phyloP scores from a whole-genome alignment of 2,329 filamentous ascomycete genomes.

The Lasiodiplodia sp. region DNA sequence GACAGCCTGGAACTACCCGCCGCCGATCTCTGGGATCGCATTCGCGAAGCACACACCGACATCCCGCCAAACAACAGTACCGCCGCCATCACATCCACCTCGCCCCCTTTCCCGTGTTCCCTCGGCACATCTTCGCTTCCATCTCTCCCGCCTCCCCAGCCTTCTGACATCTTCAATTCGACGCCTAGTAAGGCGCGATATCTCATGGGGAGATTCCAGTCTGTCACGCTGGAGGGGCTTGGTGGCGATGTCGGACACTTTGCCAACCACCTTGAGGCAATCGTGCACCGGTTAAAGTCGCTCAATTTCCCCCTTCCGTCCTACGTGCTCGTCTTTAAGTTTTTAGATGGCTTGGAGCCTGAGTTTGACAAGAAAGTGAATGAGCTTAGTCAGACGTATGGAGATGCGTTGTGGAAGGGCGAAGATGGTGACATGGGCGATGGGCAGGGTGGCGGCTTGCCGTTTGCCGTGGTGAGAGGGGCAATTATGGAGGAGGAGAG shows the following conservation, averaged over 20 bases:
- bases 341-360: not conserved
- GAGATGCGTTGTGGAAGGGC: not conserved
- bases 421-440: not conserved
- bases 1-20: not conserved
- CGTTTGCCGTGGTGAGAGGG: conserved; percentile 2
- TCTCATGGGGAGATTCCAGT: not conserved
- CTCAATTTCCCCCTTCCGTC: not conserved
- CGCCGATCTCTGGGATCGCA: conserved; percentile 9
- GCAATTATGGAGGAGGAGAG: conserved; percentile 1
- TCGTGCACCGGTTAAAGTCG: not conserved
- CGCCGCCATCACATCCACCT: not conserved
- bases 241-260: not conserved
- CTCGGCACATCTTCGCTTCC: not conserved
- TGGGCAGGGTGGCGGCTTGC: not conserved
- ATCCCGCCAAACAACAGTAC: not conserved
- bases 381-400: not conserved
- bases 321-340: not conserved
- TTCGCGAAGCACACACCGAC: conserved; percentile 8
- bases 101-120: not conserved
- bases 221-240: not conserved
- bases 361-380: not conserved
- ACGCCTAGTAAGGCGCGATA: not conserved
- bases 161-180: not conserved
- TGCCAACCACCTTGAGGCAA: not conserved
- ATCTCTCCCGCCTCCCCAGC: not conserved